Conservation (phyloP, 352 stramenopile genomes). For the Phytophthora citrophthora region DNA sequence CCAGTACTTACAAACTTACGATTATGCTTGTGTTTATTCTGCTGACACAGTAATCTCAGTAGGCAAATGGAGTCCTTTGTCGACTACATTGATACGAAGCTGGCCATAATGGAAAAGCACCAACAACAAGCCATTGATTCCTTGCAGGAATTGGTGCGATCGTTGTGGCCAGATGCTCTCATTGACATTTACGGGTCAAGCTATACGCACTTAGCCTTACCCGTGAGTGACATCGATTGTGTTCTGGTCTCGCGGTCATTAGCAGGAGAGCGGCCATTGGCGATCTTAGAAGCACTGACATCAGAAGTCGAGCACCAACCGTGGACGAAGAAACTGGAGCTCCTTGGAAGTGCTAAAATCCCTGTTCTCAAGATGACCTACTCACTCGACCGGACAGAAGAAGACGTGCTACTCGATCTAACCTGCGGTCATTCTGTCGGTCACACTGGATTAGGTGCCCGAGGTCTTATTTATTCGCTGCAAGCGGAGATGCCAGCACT, state of each 20-base stretch:
- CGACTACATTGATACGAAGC: slow-evolving; percentile 48
- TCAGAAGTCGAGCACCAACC: slow-evolving; percentile 78
- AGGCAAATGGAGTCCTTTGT: slow-evolving; percentile 63
- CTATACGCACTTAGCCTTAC: slow-evolving; percentile 95
- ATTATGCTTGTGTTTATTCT: no score
- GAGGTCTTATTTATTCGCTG: slow-evolving; percentile 92
- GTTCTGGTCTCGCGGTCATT: slow-evolving; percentile 92
- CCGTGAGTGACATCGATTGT: slow-evolving; percentile 96
- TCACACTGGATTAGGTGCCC: slow-evolving; percentile 94
- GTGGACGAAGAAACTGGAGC: slow-evolving; percentile 90
- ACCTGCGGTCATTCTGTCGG: slow-evolving; percentile 94
- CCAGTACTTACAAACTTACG: no score
- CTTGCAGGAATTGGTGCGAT: slow-evolving; percentile 50
- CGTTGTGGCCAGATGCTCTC: slow-evolving; percentile 88
- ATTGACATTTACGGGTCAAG: slow-evolving; percentile 97
- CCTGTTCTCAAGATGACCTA: slow-evolving; percentile 95
- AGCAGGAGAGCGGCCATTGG: slow-evolving; percentile 72
- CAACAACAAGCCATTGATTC: slow-evolving; percentile 60
- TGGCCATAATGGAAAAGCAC: slow-evolving; percentile 42
- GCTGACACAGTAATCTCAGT: slow-evolving; percentile 48
- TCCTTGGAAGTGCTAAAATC: slow-evolving; percentile 95
- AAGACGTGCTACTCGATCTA: slow-evolving; percentile 91
- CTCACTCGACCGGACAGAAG: slow-evolving; percentile 31
- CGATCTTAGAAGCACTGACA: slow-evolving; percentile 91
- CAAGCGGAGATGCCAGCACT: slow-evolving; percentile 93